Conservation (phyloP, 2,329 filamentous ascomycete species). For the Capronia americana region DNA sequence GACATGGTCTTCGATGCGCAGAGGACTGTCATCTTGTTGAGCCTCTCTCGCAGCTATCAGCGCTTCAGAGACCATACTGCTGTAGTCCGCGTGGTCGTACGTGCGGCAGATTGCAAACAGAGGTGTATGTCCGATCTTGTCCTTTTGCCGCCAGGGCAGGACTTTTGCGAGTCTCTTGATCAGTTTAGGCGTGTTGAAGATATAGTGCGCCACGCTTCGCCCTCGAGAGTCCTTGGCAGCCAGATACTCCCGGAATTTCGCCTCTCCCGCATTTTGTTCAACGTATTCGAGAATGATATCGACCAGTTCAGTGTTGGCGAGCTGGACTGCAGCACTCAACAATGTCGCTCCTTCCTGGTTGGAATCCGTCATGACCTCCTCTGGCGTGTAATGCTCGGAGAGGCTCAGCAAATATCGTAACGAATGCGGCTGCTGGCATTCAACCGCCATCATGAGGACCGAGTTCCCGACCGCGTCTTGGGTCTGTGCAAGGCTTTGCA, state of each 20-base stretch:
- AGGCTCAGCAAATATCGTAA: constrained; percentile 80
- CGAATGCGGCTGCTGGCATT: constrained; percentile 72
- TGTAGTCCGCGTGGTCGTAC: constrained; percentile 90
- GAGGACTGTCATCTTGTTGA: constrained; percentile 77
- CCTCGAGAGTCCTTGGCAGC: constrained; percentile 80
- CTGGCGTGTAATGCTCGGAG: constrained; percentile 73
- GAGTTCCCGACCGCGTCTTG: constrained; percentile 77
- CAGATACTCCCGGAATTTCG: constrained; percentile 71
- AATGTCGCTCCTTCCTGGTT: constrained; percentile 91
- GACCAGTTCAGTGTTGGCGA: constrained; percentile 76
- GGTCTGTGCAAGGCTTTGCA: constrained; percentile 65
- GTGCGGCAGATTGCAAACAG: constrained; percentile 93
- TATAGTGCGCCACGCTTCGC: constrained; percentile 89
- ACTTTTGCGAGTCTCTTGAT: constrained; percentile 77
- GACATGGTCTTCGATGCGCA: constrained; percentile 91
- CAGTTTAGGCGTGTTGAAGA: constrained; percentile 86
- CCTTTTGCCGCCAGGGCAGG: constrained; percentile 86
- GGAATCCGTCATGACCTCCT: constrained; percentile 77
- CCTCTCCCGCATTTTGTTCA: constrained; percentile 61
- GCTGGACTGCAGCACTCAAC: constrained; percentile 86
- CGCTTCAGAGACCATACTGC: constrained; percentile 83
- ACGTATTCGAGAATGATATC: constrained; percentile 77
- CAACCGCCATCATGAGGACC: constrained; percentile 83
- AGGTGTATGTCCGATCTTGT: constrained; percentile 98
- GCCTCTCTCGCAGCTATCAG: constrained; percentile 73